These are phyloP conservation scores for Ustilago xerochloae DNA, from an alignment of 1,284 basidiomycete genomes.

Conservation along the genomic window DNA sequence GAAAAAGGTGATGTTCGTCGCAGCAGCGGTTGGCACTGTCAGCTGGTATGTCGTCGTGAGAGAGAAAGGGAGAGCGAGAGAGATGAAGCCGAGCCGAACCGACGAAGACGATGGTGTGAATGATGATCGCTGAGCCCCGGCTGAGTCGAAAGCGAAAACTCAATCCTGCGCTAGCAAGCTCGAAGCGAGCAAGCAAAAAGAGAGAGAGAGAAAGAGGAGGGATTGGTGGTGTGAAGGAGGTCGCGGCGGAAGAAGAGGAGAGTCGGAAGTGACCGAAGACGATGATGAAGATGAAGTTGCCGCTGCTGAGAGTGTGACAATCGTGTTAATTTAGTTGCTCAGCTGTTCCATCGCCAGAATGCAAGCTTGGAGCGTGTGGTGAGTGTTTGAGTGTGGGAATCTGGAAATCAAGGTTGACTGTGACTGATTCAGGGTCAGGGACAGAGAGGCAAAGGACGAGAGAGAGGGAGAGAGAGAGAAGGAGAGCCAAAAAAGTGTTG, in stretches of 20 bases:
- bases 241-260: background rate
- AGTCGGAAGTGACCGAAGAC: slow-evolving; percentile 3
- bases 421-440: too few species aligned
- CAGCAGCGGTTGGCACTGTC: too few species aligned
- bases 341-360: background rate
- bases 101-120: background rate
- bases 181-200: background rate
- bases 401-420: too few species aligned
- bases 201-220: background rate
- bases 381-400: too few species aligned
- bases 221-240: background rate
- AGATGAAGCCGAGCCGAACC: background rate
- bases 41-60: too few species aligned
- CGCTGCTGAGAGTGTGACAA: background rate
- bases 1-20: too few species aligned
- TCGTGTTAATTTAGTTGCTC: background rate
- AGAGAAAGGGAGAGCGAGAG: background rate
- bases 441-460: too few species aligned
- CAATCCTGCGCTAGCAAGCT: background rate
- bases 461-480: too few species aligned
- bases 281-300: background rate
- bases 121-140: background rate
- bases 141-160: slow-evolving; percentile 2
- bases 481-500: background rate
- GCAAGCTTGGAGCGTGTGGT: too few species aligned